Percentiles rank a stretch among this genome's conserved stretches.
These are phyloP conservation scores for Zelonia costaricensis DNA, from an alignment of 208 protist genomes.

Conservation along the genomic window DNA sequence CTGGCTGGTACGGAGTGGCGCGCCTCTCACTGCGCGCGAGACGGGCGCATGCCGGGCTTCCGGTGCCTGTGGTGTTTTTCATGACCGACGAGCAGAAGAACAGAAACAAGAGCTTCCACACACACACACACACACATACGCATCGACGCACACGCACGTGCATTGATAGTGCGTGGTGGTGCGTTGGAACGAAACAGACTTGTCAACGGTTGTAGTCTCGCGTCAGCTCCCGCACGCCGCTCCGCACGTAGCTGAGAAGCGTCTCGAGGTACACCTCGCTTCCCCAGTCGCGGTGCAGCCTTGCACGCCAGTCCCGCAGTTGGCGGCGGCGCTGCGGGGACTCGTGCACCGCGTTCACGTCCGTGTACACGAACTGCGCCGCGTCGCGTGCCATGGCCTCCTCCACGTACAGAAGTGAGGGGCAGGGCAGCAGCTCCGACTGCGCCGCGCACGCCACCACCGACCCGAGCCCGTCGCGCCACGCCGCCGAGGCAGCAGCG, in stretches of 20 bases:
- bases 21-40: too few relatives aligned
- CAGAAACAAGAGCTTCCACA: not conserved
- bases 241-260: slow-evolving; percentile 38
- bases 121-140: not conserved
- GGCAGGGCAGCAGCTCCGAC: slow-evolving; percentile 63
- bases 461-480: slow-evolving; percentile 31
- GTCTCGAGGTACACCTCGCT: slow-evolving; percentile 65
- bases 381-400: slow-evolving; percentile 38
- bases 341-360: slow-evolving; percentile 37
- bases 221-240: slow-evolving; percentile 15
- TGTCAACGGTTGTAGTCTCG: slow-evolving; percentile 31
- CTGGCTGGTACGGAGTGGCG: too few relatives aligned
- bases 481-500: slow-evolving; percentile 5
- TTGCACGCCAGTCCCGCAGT: slow-evolving; percentile 25
- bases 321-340: slow-evolving; percentile 20
- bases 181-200: not conserved
- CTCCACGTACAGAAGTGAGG: slow-evolving; percentile 54
- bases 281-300: slow-evolving; percentile 45
- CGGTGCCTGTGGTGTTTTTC: too few relatives aligned
- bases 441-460: slow-evolving; percentile 51
- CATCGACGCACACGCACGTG: not conserved
- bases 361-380: slow-evolving; percentile 24
- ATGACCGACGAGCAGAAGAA: not conserved
- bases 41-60: too few relatives aligned
- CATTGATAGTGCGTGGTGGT: not conserved